phyloP scores from a whole-genome alignment of 2,329 filamentous ascomycete species.

The Aspergillus transmontanensis region DNA sequence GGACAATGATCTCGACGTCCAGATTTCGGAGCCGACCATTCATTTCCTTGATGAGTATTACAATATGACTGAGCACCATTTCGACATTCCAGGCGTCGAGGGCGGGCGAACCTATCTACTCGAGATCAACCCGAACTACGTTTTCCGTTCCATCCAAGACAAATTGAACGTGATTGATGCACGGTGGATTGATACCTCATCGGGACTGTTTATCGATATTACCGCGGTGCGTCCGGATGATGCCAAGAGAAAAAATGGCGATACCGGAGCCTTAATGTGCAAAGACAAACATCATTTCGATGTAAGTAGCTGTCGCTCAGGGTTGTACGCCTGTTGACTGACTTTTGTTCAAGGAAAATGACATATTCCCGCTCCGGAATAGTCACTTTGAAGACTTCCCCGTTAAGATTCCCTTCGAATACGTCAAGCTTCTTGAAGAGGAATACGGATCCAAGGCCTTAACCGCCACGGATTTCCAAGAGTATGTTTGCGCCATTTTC shows the following conservation, averaged over 20 bases:
- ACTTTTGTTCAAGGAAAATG: conserved; percentile 37
- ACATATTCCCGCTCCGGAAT: conserved; percentile 61
- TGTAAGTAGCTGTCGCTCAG: conserved; percentile 27
- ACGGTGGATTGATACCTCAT: conserved; percentile 62
- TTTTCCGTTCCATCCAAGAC: conserved; percentile 49
- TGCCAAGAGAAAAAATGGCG: conserved; percentile 40
- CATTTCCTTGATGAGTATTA: conserved; percentile 60
- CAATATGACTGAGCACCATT: conserved; percentile 63
- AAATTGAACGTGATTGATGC: conserved; percentile 60
- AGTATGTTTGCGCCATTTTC: conserved; percentile 27
- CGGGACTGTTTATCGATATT: conserved; percentile 64
- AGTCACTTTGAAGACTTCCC: conserved; percentile 56
- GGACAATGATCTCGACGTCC: conserved; percentile 64
- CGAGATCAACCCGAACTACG: conserved; percentile 62
- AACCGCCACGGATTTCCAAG: conserved; percentile 49
- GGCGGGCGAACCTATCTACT: conserved; percentile 53
- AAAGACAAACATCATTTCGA: conserved; percentile 61
- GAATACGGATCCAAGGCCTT: conserved; percentile 58
- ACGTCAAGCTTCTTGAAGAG: conserved; percentile 55
- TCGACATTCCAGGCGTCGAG: conserved; percentile 39
- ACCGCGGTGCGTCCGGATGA: conserved; percentile 56
- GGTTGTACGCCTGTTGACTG: conserved; percentile 4
- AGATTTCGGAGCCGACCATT: conserved; percentile 58
- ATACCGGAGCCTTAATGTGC: conserved; percentile 52
- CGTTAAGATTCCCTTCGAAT: conserved; percentile 60